Percentiles rank a stretch among this genome's conserved stretches.
These are phyloP conservation scores for Oryza meyeriana DNA, from an alignment of 176 grass and related monocot species.

Conservation along the genomic window DNA sequence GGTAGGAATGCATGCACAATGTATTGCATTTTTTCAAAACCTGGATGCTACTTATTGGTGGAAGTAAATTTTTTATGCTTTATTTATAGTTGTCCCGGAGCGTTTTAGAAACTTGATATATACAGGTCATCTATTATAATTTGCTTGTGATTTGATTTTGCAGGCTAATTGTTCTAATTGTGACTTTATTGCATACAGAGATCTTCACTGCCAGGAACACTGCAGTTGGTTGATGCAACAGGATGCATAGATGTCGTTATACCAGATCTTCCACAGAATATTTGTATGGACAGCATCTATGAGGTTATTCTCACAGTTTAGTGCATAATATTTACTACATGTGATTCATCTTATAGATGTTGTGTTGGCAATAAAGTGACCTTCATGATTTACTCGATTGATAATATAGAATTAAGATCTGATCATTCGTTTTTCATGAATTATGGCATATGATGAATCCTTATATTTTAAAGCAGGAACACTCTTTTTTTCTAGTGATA, in stretches of 20 bases:
- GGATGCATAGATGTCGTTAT: slow-evolving; percentile 65
- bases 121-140: background rate
- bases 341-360: slow-evolving; percentile 2
- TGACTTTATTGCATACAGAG: slow-evolving; percentile 50
- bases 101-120: background rate
- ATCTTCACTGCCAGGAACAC: slow-evolving; percentile 57
- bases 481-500: background rate
- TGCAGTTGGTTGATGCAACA: slow-evolving; percentile 87
- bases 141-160: slow-evolving; percentile 9
- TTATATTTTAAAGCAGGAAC: slow-evolving; percentile 4
- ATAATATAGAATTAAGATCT: slow-evolving; percentile 14
- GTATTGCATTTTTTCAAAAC: background rate
- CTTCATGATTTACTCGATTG: background rate
- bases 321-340: background rate
- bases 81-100: background rate
- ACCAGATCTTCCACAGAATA: slow-evolving; percentile 61
- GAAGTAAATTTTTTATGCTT: background rate
- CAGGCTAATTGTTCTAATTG: background rate
- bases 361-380: background rate
- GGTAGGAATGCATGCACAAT: background rate
- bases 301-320: slow-evolving; percentile 52
- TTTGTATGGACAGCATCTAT: slow-evolving; percentile 52
- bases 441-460: background rate
- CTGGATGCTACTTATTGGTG: background rate
- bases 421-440: background rate